Conservation (phyloP, 169 alveolate species). For the Perkinsus olseni region DNA sequence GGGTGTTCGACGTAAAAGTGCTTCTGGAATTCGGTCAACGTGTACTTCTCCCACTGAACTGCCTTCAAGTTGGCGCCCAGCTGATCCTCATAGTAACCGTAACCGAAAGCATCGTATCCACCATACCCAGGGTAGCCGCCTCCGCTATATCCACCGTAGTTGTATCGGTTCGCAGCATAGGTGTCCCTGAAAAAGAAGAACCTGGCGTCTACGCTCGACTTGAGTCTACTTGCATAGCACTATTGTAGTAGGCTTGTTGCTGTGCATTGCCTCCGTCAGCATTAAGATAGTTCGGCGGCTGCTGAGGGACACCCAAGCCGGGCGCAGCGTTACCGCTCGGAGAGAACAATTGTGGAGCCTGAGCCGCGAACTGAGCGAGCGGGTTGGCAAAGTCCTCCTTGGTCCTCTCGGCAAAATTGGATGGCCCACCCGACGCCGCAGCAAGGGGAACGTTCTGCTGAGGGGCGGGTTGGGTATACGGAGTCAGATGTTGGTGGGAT, state of each 20-base stretch:
- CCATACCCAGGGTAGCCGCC: background rate
- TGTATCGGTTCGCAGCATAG: background rate
- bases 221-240: background rate
- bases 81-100: background rate
- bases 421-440: background rate
- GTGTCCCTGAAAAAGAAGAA: background rate
- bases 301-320: background rate
- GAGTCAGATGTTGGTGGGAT: background rate
- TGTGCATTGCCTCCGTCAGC: background rate
- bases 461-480: background rate
- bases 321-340: background rate
- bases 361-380: background rate
- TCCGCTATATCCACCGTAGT: background rate
- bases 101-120: background rate
- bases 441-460: background rate
- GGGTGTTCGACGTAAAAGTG: slow-evolving; percentile 78
- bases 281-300: background rate
- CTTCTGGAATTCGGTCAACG: slow-evolving; percentile 73
- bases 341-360: background rate
- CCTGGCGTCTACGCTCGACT: background rate
- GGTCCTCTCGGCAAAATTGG: background rate
- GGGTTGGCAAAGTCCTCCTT: background rate
- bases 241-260: background rate
- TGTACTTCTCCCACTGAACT: slow-evolving; percentile 62
- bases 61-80: slow-evolving; percentile 55